A percentile compares a stretch with the other conserved stretches of the same genome.
Evolutionary conservation across 257 asterid genomes (phyloP).

Genomic region (Lavandula angustifolia): DNA sequence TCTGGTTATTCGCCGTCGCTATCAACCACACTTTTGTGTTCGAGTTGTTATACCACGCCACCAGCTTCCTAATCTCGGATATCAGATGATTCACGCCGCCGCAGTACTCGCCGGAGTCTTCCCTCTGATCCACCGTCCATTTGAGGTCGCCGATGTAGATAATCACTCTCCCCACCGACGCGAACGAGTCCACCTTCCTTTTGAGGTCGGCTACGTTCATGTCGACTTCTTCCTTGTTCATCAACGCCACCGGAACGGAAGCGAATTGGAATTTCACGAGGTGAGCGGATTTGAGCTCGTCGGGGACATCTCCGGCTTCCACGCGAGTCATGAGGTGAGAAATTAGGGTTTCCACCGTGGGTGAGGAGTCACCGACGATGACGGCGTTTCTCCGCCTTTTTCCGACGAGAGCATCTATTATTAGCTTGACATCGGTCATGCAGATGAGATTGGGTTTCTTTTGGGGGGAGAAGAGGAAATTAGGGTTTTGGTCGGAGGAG

Average conservation of each 20-base stretch:
- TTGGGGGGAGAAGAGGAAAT: conserved; percentile 43
- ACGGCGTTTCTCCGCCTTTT: conserved; percentile 44
- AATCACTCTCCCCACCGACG: conserved; percentile 48
- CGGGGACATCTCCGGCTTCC: conserved; percentile 58
- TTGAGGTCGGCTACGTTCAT: conserved; percentile 55
- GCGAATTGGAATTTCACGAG: conserved; percentile 59
- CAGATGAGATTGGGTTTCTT: background rate
- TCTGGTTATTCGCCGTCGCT: conserved; percentile 69
- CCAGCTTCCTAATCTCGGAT: conserved; percentile 57
- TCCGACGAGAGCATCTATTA: conserved; percentile 44
- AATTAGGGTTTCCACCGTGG: conserved; percentile 47
- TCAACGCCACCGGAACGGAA: conserved; percentile 53
- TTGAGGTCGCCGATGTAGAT: conserved; percentile 66
- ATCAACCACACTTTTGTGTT: conserved; percentile 64
- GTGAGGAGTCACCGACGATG: conserved; percentile 49
- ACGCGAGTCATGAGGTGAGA: conserved; percentile 44
- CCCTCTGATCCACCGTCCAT: conserved; percentile 53
- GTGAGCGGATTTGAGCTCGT: conserved; percentile 48
- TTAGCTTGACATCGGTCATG: conserved; percentile 29
- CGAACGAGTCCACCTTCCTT: conserved; percentile 58
- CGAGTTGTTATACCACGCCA: conserved; percentile 37
- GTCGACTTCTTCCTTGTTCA: conserved; percentile 71
- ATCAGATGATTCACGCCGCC: conserved; percentile 51
- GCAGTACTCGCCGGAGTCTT: background rate
- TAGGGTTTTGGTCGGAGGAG: conserved; percentile 36